Base-by-base conservation (phyloP, 495 filamentous ascomycete genomes). In the Darksidea phi region DNA sequence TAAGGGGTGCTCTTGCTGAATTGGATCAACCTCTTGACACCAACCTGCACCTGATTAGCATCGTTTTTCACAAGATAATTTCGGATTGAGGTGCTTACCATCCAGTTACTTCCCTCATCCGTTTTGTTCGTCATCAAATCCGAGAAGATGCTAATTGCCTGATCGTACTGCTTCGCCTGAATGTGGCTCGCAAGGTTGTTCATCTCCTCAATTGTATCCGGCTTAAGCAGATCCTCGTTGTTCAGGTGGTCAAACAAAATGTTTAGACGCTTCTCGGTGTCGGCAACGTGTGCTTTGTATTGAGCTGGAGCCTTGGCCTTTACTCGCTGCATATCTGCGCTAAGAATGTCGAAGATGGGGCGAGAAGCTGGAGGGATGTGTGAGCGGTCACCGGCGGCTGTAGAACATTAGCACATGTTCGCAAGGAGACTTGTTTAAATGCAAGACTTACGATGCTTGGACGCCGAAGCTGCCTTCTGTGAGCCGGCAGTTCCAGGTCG, bases 191-290 rank as follows among this genome's bases (percentile, higher is more conserved):
- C 83, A 18, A 94, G 73, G 69, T 88, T 79, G 34, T 77, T 74
- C 82, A 90, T 80, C 48, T 86, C 80, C 57, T 84, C 76, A 43
- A 97, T 77, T 6, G 93, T 96, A 67, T 92, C 90, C 25, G 85
- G 80, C 71, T 86, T 89, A 50, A 97, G 79, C 23, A 98, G 76
- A 59, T 96, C 90, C 68, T 89, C 88, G 68, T 97, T 97, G 78
- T 97, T 97, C 50, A 98, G 79, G 73, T 96, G 91, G 69, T 97
- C 91, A 75, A 96, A 98, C 10, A 98, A 81, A 53, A 95, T 86
- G 63, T 86, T 88, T 57, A 98, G 79, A 43, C 93, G 82, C 74
- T 95, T 95, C 70, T 96, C 90, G 3, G 91, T 94, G 71, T 98
- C 93, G 49, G 88, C 86, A 38, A 97, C 90, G 71, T 96, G 90